Percentiles rank a stretch among this genome's conserved stretches.
Evolutionary conservation across 345 rosid species (phyloP).

Genomic region (Turnera subulata): DNA sequence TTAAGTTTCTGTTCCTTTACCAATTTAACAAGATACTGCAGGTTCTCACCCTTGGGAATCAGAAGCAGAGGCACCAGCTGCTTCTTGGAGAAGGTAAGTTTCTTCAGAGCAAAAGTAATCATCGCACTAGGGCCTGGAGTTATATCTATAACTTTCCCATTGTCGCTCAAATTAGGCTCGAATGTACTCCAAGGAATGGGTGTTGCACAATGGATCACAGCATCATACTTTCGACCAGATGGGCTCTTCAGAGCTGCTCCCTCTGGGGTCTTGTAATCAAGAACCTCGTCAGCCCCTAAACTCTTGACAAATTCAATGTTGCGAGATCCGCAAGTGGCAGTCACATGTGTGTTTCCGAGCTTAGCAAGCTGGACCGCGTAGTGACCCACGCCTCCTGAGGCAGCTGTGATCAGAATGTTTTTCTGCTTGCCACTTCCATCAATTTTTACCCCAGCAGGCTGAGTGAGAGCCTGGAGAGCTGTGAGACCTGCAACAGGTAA

Average conservation of each 20-base stretch:
- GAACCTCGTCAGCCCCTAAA: slow-evolving; percentile 32
- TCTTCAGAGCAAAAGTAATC: slow-evolving; percentile 16
- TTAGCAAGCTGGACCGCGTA: slow-evolving; percentile 30
- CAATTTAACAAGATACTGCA: slow-evolving; percentile 13
- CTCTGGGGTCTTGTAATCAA: slow-evolving; percentile 23
- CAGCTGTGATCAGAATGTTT: slow-evolving; percentile 29
- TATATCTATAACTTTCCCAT: slow-evolving; percentile 27
- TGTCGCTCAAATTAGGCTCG: slow-evolving; percentile 22
- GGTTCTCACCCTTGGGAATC: slow-evolving; percentile 7
- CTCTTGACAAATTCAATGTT: slow-evolving; percentile 25
- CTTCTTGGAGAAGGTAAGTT: slow-evolving; percentile 25
- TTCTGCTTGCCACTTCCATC: slow-evolving; percentile 19
- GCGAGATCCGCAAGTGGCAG: slow-evolving; percentile 33
- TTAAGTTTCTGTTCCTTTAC: slow-evolving; percentile 17
- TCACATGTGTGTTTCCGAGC: slow-evolving; percentile 27
- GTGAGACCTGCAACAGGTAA: slow-evolving; percentile 21
- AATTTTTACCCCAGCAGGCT: slow-evolving; percentile 18
- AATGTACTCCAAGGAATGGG: slow-evolving; percentile 24
- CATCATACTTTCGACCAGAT: slow-evolving; percentile 28
- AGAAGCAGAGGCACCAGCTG: slow-evolving; percentile 14
- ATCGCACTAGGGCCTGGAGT: slow-evolving; percentile 16
- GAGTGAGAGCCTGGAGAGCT: slow-evolving; percentile 20
- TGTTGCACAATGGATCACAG: slow-evolving; percentile 23
- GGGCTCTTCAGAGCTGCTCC: slow-evolving; percentile 28
- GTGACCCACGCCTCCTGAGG: slow-evolving; percentile 31